Base-by-base conservation (phyloP, 202 grass and related monocot species). In the Bolboschoenoplectus hybrid region DNA sequence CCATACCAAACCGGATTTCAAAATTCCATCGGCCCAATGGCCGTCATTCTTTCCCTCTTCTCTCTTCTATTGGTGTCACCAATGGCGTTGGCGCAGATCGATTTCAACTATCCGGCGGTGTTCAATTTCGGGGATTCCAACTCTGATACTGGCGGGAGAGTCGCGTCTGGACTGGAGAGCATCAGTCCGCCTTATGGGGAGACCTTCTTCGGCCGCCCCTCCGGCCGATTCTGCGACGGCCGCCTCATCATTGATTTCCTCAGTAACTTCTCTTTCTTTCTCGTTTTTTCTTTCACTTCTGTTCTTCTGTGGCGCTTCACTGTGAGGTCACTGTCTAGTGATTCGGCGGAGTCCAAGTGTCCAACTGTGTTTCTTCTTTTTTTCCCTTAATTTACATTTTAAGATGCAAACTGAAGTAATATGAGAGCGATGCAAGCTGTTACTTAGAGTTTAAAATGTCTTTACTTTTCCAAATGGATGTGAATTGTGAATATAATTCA, bases 111-210 rank as follows among this genome's bases (percentile, higher is more conserved):
- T 80, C 93, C 93, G 1, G 93, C 97, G 36, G 90, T 92, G 63
- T 98, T 98, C 91, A 98, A 98, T 87, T 98, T 98, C 85, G 97
- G 97, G 7, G 97, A 98, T 84, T 98, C 97, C 79, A 98, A 98
- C 85, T 96, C 97, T 76, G 97, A 98, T 88, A 98, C 97, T 9
- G 97, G 93, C 39, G 93, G 86, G 6, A 93, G 92, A 85, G 82
- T 96, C 7, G 93, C 97, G 43, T 86, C 90, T 36, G 97, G 93
- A 26, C 86, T 98, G 71, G 91, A 92, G 87, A 85, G 88, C 90
- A 93, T 98, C 82, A 45, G 76, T 47, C 93, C 92, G 39, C 97
- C 97, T 58, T 96, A 98, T 65, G 97, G 97, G 78, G 85, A 90
- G 82, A 92, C 89, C 86, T 98, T 89, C 90, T 98, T 98, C 90